A percentile compares a stretch with the other conserved stretches of the same genome.
phyloP scores from a whole-genome alignment of 306 rosid species.

The Styphnolobium japonicum region DNA sequence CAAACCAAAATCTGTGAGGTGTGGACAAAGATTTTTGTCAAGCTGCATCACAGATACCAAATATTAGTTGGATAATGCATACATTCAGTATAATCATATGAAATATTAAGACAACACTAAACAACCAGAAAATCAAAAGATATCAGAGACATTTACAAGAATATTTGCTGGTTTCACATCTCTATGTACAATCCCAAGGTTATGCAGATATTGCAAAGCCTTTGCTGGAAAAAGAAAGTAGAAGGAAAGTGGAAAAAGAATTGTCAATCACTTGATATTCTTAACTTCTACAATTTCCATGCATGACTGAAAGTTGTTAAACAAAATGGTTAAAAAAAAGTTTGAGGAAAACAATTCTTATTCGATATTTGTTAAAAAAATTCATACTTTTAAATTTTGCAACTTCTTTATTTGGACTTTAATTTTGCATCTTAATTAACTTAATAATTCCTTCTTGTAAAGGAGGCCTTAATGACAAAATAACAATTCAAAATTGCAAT shows the following conservation, averaged over 20 bases:
- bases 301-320: not conserved
- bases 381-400: not conserved
- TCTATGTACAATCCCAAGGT: slow-evolving; percentile 88
- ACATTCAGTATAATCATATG: not conserved
- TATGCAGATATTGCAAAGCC: slow-evolving; percentile 86
- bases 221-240: slow-evolving; percentile 63
- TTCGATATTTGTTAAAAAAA: not conserved
- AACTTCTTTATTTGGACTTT: not conserved
- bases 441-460: not conserved
- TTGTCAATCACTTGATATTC: slow-evolving; percentile 10
- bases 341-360: not conserved
- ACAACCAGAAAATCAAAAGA: slow-evolving; percentile 22
- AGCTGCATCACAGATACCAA: slow-evolving; percentile 56
- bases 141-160: slow-evolving; percentile 63
- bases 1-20: slow-evolving; percentile 93
- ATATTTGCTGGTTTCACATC: slow-evolving; percentile 97
- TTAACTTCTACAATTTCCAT: not conserved
- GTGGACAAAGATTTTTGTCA: slow-evolving; percentile 64
- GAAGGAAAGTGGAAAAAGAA: slow-evolving; percentile 11
- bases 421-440: not conserved
- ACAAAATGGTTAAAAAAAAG: not conserved
- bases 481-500: not conserved
- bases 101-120: not conserved
- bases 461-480: not conserved
- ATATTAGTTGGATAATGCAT: slow-evolving; percentile 4